phyloP scores from a whole-genome alignment of 768 basidiomycete genomes.

The Podaxis sp. region DNA sequence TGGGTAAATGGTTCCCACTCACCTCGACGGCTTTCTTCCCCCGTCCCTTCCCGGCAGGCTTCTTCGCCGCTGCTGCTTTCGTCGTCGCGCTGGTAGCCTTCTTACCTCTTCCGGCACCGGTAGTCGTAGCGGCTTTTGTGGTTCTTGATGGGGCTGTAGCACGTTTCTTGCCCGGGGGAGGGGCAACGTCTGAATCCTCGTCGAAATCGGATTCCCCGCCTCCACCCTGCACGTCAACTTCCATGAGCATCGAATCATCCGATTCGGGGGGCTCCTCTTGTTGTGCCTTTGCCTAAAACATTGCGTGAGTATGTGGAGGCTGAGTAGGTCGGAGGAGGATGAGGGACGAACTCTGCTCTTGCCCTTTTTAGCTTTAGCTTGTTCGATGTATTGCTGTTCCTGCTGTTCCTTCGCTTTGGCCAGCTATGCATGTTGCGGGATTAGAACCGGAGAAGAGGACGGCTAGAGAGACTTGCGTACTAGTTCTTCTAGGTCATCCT shows the following conservation, averaged over 20 bases:
- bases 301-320: neutral
- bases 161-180: slow-evolving; percentile 45
- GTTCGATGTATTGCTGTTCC: slow-evolving; percentile 61
- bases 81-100: slow-evolving; percentile 32
- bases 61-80: slow-evolving; percentile 36
- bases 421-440: slow-evolving; percentile 40
- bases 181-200: slow-evolving; percentile 45
- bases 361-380: slow-evolving; percentile 32
- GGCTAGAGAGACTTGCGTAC: slow-evolving; percentile 37
- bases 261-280: slow-evolving; percentile 49
- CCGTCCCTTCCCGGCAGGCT: slow-evolving; percentile 44
- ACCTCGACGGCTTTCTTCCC: slow-evolving; percentile 50
- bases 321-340: neutral
- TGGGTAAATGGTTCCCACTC: slow-evolving; percentile 13
- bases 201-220: slow-evolving; percentile 53
- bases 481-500: slow-evolving; percentile 73
- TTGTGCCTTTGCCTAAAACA: slow-evolving; percentile 50
- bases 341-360: slow-evolving; percentile 44
- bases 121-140: slow-evolving; percentile 31
- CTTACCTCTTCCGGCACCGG: slow-evolving; percentile 31
- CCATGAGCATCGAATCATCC: slow-evolving; percentile 81
- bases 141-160: slow-evolving; percentile 27
- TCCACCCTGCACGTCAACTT: slow-evolving; percentile 50
- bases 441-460: neutral
- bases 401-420: slow-evolving; percentile 69